Evolutionary conservation across 169 alveolate species (phyloP).

Genomic region (Hepatocystis sp.): DNA sequence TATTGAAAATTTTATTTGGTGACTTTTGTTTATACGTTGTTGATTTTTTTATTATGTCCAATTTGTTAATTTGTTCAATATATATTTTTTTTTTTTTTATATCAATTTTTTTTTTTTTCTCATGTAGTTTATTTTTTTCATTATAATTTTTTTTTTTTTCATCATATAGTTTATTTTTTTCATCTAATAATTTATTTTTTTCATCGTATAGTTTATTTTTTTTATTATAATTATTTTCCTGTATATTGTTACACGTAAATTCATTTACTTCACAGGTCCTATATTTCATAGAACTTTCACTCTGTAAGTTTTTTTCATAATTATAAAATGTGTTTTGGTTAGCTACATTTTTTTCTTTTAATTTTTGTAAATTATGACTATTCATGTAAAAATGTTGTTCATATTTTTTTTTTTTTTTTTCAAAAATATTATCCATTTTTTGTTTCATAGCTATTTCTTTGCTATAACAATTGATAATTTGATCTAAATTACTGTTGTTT

Average conservation of each 20-base stretch:
- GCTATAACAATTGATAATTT: constrained; percentile 4
- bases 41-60: constrained; percentile 41
- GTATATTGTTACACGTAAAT: no score
- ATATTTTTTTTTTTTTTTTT: constrained; percentile 8
- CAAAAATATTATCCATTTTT: constrained; percentile 5
- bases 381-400: constrained; percentile 26
- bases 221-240: no score
- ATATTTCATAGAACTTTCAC: background rate
- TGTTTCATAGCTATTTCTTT: constrained; percentile 14
- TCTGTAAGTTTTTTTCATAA: constrained; percentile 30
- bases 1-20: constrained; percentile 27
- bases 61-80: constrained; percentile 7
- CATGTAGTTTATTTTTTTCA: constrained; percentile 6
- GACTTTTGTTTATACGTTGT: constrained; percentile 19
- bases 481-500: constrained; percentile 1
- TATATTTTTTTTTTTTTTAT: constrained; percentile 23
- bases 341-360: constrained; percentile 20
- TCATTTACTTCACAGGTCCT: constrained; percentile 16
- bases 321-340: constrained; percentile 2
- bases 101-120: constrained; percentile 15
- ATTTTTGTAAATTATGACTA: constrained; percentile 28
- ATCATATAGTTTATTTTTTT: constrained; percentile 16
- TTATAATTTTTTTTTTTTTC: constrained; percentile 12
- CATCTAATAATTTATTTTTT: background rate
- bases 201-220: background rate